These are phyloP conservation scores for Halenospora varia DNA, from an alignment of 495 filamentous ascomycete genomes.

Conservation along the genomic window DNA sequence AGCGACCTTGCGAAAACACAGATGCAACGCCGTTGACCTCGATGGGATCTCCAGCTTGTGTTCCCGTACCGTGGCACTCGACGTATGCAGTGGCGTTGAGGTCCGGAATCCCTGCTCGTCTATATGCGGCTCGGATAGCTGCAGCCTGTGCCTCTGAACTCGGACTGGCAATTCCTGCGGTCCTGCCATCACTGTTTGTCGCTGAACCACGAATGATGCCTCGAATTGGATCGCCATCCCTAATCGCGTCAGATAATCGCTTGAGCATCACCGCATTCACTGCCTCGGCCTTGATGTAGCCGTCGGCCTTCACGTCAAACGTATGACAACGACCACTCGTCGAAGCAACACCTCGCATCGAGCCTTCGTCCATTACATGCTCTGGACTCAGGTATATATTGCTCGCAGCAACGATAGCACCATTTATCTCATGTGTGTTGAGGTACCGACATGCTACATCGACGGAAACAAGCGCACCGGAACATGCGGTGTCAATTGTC, in stretches of 20 bases:
- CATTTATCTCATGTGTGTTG: constrained; percentile 27
- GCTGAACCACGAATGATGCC: constrained; percentile 56
- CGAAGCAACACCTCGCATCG: constrained; percentile 30
- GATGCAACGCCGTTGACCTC: constrained; percentile 38
- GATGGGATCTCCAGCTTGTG: constrained; percentile 38
- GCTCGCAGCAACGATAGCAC: constrained; percentile 35
- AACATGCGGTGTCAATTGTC: constrained; percentile 17
- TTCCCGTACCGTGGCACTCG: constrained; percentile 29
- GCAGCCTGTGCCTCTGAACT: constrained; percentile 51
- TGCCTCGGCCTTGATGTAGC: constrained; percentile 63
- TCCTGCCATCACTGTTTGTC: constrained; percentile 56
- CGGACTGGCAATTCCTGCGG: constrained; percentile 54
- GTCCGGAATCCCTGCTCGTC: constrained; percentile 24
- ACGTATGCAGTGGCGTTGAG: constrained; percentile 6
- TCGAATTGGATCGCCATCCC: constrained; percentile 52
- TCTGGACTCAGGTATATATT: constrained; percentile 13
- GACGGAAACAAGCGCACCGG: constrained; percentile 6
- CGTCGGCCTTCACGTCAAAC: constrained; percentile 51
- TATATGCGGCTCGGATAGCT: constrained; percentile 50
- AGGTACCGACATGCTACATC: constrained; percentile 27
- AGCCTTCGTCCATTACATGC: constrained; percentile 24
- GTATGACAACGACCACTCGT: constrained; percentile 35
- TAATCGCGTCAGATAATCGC: constrained; percentile 48
- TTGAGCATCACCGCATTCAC: constrained; percentile 57
- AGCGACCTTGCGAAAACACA: constrained; percentile 24